A percentile compares a stretch with the other conserved stretches of the same genome.
Conservation (phyloP, 1,139 yeast species). For the Nadsonia starkeyi-henricii region DNA sequence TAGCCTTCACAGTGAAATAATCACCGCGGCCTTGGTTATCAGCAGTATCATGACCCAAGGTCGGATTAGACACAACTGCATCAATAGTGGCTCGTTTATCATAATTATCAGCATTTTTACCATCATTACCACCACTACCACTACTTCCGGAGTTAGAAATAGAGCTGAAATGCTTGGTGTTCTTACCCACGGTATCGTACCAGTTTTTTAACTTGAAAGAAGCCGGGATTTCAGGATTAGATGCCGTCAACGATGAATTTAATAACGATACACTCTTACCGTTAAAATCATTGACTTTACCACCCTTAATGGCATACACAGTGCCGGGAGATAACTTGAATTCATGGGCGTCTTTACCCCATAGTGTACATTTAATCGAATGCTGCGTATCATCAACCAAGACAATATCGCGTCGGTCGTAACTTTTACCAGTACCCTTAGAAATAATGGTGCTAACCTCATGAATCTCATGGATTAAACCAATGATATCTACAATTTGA, state of each 20-base stretch:
- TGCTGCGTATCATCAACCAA: constrained; percentile 77
- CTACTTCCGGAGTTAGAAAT: constrained; percentile 16
- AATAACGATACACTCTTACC: constrained; percentile 78
- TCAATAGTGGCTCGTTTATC: constrained; percentile 37
- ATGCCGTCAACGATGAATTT: constrained; percentile 57
- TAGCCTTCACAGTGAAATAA: constrained; percentile 60
- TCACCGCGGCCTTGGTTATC: constrained; percentile 57
- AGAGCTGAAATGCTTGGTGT: constrained; percentile 44
- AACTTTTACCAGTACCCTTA: constrained; percentile 80
- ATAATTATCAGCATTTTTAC: constrained; percentile 22
- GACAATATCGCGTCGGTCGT: constrained; percentile 76
- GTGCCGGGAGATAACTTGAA: constrained; percentile 38
- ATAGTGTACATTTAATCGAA: constrained; percentile 67
- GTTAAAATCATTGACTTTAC: constrained; percentile 75
- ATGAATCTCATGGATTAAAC: constrained; percentile 64
- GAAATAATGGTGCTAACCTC: constrained; percentile 70
- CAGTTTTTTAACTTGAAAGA: constrained; percentile 86
- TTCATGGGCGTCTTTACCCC: constrained; percentile 71
- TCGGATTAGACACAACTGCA: constrained; percentile 32
- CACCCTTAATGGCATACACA: constrained; percentile 86
- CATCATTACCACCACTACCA: constrained; percentile 20
- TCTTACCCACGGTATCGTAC: constrained; percentile 72
- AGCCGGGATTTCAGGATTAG: constrained; percentile 82
- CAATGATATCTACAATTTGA: constrained; percentile 71
- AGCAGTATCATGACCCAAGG: constrained; percentile 55